Percentiles rank a stretch among this genome's conserved stretches.
Evolutionary conservation across 352 stramenopile species (phyloP).

Genomic region (Globisporangium splendens): DNA sequence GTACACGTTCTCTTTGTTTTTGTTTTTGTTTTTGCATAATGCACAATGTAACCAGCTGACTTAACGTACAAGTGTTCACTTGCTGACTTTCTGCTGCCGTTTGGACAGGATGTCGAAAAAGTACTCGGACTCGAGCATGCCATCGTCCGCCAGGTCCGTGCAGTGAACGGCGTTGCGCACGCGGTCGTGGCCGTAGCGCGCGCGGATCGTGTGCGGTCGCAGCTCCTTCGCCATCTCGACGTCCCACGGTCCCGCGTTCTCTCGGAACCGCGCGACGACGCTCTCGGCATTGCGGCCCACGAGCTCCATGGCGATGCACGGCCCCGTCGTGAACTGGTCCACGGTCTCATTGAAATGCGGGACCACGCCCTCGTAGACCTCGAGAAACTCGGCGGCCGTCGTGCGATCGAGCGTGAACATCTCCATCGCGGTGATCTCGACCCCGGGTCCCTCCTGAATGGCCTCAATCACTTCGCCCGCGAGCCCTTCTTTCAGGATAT

Average conservation of each 20-base stretch:
- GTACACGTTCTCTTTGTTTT: conserved; percentile 4
- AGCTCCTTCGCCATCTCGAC: conserved; percentile 93
- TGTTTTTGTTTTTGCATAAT: background rate
- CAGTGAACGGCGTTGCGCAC: conserved; percentile 92
- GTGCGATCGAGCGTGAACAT: conserved; percentile 86
- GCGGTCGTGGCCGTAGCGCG: conserved; percentile 83
- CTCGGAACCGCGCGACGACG: conserved; percentile 71
- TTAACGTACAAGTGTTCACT: background rate
- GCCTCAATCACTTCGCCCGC: conserved; percentile 80
- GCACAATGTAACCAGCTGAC: too few species aligned
- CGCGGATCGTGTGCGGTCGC: conserved; percentile 84
- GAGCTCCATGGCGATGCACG: conserved; percentile 90
- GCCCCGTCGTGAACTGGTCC: conserved; percentile 85
- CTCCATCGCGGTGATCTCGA: conserved; percentile 86
- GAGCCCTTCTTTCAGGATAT: conserved; percentile 87
- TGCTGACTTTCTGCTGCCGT: conserved; percentile 26
- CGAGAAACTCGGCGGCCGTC: conserved; percentile 89
- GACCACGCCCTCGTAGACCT: conserved; percentile 90
- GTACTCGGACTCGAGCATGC: conserved; percentile 88
- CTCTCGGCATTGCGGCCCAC: conserved; percentile 48
- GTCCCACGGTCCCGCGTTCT: conserved; percentile 88
- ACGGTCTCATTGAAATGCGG: conserved; percentile 89
- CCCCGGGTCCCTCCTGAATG: conserved; percentile 64
- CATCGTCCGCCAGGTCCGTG: conserved; percentile 91
- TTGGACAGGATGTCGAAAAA: conserved; percentile 93